A percentile compares a stretch with the other conserved stretches of the same genome.
These are phyloP conservation scores for Phaeosphaeria sp. DNA, from an alignment of 2,329 filamentous ascomycete genomes.

Conservation along the genomic window DNA sequence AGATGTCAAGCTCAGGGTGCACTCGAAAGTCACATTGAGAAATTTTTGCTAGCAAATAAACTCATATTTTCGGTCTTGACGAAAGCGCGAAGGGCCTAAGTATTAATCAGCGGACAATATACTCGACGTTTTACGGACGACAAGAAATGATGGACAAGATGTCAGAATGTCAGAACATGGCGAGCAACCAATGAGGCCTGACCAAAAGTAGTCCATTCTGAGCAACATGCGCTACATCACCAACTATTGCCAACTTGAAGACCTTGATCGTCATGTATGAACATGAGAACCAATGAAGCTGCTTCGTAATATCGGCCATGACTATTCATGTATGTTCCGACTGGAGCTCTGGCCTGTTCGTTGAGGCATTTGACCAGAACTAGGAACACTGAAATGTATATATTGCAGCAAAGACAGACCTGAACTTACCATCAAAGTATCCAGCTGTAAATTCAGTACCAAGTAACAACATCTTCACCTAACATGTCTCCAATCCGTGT, in stretches of 20 bases:
- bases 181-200: background rate
- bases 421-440: background rate
- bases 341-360: no score
- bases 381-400: no score
- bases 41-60: background rate
- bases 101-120: background rate
- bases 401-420: background rate
- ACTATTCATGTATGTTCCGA: no score
- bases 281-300: background rate
- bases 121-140: background rate
- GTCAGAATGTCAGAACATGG: constrained; percentile 7
- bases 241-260: background rate
- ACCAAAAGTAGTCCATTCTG: background rate
- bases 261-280: background rate
- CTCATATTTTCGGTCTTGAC: background rate
- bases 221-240: background rate
- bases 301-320: background rate
- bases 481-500: constrained; percentile 37
- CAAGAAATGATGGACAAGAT: background rate
- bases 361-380: no score
- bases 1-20: no score
- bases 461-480: background rate
- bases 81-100: background rate
- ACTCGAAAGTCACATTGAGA: no score
- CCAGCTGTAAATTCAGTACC: no score